phyloP scores from a whole-genome alignment of 306 rosid species.

The Fragaria vesca region DNA sequence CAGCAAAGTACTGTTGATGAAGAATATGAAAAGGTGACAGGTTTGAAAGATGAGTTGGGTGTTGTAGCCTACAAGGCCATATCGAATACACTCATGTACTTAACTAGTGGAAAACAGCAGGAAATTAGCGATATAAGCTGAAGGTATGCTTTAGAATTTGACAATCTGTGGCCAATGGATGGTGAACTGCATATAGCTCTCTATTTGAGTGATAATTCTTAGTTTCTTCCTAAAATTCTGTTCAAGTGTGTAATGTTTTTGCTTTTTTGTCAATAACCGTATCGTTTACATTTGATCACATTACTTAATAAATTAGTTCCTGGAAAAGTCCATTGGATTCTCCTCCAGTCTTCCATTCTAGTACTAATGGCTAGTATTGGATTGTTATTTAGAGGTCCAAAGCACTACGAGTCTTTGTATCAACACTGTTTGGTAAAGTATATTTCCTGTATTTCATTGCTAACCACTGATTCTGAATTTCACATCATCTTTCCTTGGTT shows the following conservation, averaged over 20 bases:
- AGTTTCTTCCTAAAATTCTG: background rate
- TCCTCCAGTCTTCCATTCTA: background rate
- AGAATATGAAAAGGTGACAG: slow-evolving; percentile 8
- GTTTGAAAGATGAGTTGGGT: slow-evolving; percentile 15
- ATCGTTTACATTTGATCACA: background rate
- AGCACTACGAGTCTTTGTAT: background rate
- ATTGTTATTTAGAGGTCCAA: background rate
- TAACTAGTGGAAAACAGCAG: background rate
- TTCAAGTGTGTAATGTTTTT: background rate
- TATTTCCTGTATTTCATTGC: background rate
- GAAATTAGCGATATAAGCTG: background rate
- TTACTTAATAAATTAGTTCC: background rate
- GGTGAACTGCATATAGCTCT: background rate
- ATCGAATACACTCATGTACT: background rate
- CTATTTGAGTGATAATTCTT: background rate
- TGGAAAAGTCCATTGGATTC: background rate
- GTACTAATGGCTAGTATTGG: background rate
- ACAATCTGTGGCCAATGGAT: background rate
- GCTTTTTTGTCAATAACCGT: no score
- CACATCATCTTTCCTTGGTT: background rate
- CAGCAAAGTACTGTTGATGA: background rate
- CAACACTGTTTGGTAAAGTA: background rate
- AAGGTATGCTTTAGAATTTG: background rate
- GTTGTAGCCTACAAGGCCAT: background rate
- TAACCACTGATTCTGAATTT: background rate